Evolutionary conservation across 2,329 filamentous ascomycete species (phyloP).

Genomic region (Macrophomina phaseolina): DNA sequence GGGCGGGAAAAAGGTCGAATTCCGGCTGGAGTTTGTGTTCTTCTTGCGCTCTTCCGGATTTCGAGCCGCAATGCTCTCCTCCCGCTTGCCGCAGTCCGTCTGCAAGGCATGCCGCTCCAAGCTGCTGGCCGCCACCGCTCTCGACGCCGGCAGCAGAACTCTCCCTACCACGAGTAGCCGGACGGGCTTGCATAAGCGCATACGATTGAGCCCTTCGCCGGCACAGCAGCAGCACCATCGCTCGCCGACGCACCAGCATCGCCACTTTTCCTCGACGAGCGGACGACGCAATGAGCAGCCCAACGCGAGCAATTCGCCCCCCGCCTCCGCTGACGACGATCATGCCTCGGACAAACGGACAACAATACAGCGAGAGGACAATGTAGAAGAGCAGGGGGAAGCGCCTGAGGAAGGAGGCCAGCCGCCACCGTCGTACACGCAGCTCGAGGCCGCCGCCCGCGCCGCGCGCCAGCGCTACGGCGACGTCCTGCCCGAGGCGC

Average conservation of each 20-base stretch:
- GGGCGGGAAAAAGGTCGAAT: too few relatives aligned
- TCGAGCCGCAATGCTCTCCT: constrained; percentile 20
- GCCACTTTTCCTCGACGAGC: background rate
- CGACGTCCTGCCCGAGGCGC: constrained; percentile 73
- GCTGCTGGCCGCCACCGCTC: background rate
- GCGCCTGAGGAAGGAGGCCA: background rate
- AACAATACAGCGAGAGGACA: background rate
- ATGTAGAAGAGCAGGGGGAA: background rate
- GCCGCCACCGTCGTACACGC: constrained; percentile 30
- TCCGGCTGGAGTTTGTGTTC: too few relatives aligned
- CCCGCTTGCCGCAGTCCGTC: constrained; percentile 20
- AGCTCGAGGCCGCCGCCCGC: constrained; percentile 69
- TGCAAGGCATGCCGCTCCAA: constrained; percentile 25
- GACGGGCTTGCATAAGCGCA: constrained; percentile 8
- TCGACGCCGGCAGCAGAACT: constrained; percentile 13
- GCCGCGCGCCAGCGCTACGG: constrained; percentile 77
- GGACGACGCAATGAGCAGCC: background rate
- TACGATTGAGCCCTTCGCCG: background rate
- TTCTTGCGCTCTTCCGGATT: background rate
- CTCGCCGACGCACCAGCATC: background rate
- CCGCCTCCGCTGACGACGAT: background rate
- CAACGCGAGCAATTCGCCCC: background rate
- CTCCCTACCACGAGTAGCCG: background rate
- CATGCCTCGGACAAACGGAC: background rate
- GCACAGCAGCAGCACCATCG: background rate